phyloP scores from a whole-genome alignment of 2,329 filamentous ascomycete species.

The Phialocephala sp. region DNA sequence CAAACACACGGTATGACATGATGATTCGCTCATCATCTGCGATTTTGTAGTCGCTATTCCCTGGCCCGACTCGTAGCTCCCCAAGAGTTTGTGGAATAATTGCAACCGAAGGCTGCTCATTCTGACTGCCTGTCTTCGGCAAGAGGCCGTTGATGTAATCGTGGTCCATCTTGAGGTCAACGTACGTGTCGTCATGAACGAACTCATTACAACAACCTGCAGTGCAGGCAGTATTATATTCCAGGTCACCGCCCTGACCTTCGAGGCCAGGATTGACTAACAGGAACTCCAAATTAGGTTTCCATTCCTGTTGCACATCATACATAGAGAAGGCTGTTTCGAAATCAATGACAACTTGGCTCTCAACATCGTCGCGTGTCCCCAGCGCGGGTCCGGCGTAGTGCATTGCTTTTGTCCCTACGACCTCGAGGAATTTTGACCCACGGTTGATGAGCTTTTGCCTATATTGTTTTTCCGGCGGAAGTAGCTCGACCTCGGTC shows the following conservation, averaged over 20 bases:
- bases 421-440: neutral
- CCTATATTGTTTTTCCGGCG: neutral
- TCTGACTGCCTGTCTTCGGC: neutral
- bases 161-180: neutral
- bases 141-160: neutral
- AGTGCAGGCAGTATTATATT: too few relatives aligned
- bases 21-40: conserved; percentile 8
- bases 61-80: too few relatives aligned
- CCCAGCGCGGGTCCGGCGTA: conserved; percentile 39
- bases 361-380: conserved; percentile 41
- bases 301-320: conserved; percentile 3
- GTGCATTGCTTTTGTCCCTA: conserved; percentile 38
- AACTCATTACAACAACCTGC: neutral
- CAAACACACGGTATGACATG: conserved; percentile 20
- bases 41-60: neutral
- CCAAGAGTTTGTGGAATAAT: neutral
- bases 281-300: neutral
- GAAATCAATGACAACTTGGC: conserved; percentile 44
- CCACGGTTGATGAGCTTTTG: neutral
- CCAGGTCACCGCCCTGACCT: too few relatives aligned
- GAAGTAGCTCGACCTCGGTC: neutral
- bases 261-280: too few relatives aligned
- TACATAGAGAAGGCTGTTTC: conserved; percentile 34
- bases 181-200: neutral
- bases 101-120: neutral